phyloP scores from a whole-genome alignment of 345 rosid species.

The Salix dunnii region DNA sequence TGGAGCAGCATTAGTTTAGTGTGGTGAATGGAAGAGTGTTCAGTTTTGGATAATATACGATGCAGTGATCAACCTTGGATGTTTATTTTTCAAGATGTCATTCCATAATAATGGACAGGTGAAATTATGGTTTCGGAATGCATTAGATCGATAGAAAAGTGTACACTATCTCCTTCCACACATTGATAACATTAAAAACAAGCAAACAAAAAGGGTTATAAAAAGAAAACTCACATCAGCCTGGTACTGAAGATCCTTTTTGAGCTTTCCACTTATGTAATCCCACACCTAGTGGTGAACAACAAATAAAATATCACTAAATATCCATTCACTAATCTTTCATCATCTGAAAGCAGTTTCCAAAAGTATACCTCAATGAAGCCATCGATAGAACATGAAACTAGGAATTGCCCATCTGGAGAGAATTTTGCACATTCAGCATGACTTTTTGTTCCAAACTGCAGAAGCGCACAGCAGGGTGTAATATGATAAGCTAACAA shows the following conservation, averaged over 20 bases:
- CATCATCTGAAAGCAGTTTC: not conserved
- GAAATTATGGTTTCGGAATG: not conserved
- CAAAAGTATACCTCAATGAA: constrained; percentile 70
- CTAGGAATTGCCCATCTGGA: constrained; percentile 97
- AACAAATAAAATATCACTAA: constrained; percentile 19
- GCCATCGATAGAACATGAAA: constrained; percentile 93
- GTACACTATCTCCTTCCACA: not conserved
- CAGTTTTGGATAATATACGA: not conserved
- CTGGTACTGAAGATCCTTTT: constrained; percentile 97
- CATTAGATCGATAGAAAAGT: not conserved
- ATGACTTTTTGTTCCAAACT: constrained; percentile 94
- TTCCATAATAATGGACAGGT: not conserved
- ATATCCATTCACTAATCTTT: constrained; percentile 15
- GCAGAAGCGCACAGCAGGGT: constrained; percentile 26
- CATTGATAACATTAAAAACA: not conserved
- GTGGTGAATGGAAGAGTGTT: not conserved
- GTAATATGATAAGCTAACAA: constrained; percentile 2
- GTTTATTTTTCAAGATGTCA: not conserved
- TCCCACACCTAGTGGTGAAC: constrained; percentile 77
- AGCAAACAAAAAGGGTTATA: constrained; percentile 1
- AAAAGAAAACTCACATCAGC: constrained; percentile 63
- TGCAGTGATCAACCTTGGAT: not conserved
- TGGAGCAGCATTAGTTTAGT: not conserved
- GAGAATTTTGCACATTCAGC: constrained; percentile 96
- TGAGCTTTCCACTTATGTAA: constrained; percentile 91